Evolutionary conservation across 2,329 filamentous ascomycete species (phyloP), one percentile per base, ranked within the genome.

Genomic region (Talaromyces sp.): DNA sequence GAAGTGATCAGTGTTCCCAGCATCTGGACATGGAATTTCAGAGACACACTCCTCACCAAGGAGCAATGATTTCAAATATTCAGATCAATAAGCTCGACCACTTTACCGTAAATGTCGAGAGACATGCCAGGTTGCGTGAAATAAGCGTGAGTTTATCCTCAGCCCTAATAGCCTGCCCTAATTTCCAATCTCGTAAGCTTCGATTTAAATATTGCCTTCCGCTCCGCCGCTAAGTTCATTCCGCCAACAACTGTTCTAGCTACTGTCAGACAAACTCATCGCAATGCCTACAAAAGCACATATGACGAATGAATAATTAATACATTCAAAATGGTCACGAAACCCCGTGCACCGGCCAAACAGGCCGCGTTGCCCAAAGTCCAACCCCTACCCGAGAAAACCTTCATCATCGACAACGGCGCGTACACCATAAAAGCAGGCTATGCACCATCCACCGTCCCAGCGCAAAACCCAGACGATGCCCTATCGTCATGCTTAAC

Each of bases 331-430:
- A 57, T 57, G 54, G 54, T 57, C 54, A 28, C 74, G 62, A 78
- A 73, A 66, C 66, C 73, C 37, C 73, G 75, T 18, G 68, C 74
- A 57, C 66, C 75, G 54, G 70, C 76, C 42, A 88, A 85, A 57
- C 78, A 82, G 57, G 85, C 85, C 60, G 73, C 80, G 60, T 73
- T 80, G 16, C 74, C 81, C 5, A 78, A 80, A 52, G 78, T 69
- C 9, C 72, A 84, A 3, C 72, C 81, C 25, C 78, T 85, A 7
- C 87, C 88, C 0, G 73, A 81, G 1, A 84, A 81, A 63, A 96
- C 93, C 0, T 87, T 99, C 60, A 84, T 99, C 52, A 82, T 99
- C 71, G 95, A 99, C 80, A 97, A 98, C 80, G 95, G 95, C 73
- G 93, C 89, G 48, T 89, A 91, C 77, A 93, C 88, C 6, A 85